Conservation (phyloP, 1,284 basidiomycete species). For the Naganishia sp. region DNA sequence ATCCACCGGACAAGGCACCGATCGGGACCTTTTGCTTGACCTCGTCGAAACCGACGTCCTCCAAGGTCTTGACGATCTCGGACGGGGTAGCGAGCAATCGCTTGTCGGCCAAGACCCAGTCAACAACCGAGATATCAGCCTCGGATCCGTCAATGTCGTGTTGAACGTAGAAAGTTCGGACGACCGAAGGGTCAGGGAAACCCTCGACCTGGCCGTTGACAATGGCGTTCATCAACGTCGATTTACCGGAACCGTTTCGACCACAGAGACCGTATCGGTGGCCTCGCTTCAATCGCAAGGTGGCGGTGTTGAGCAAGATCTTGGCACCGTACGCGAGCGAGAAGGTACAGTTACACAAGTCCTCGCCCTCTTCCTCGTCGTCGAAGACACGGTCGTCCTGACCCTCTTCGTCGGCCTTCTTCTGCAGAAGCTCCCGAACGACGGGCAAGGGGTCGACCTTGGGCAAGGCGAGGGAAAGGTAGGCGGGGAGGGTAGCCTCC, state of each 20-base stretch:
- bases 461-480: slow-evolving; percentile 68
- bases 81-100: slow-evolving; percentile 73
- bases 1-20: slow-evolving; percentile 94
- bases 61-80: slow-evolving; percentile 77
- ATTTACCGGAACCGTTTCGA: slow-evolving; percentile 98
- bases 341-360: slow-evolving; percentile 97
- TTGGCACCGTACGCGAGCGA: slow-evolving; percentile 98
- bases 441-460: slow-evolving; percentile 69
- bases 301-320: slow-evolving; percentile 94
- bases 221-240: slow-evolving; percentile 95
- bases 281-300: slow-evolving; percentile 94
- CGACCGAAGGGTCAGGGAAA: slow-evolving; percentile 92
- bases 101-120: slow-evolving; percentile 84
- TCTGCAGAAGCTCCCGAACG: slow-evolving; percentile 82
- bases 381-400: slow-evolving; percentile 71
- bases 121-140: slow-evolving; percentile 83
- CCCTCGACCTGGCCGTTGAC: slow-evolving; percentile 96
- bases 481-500: slow-evolving; percentile 74
- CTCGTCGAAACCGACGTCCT: slow-evolving; percentile 86
- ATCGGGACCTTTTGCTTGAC: slow-evolving; percentile 83
- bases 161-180: slow-evolving; percentile 98
- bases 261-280: slow-evolving; percentile 98
- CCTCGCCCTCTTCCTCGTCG: slow-evolving; percentile 95
- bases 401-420: slow-evolving; percentile 76
- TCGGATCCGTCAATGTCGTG: slow-evolving; percentile 97